These are phyloP conservation scores for Trametes meyenii DNA, from an alignment of 768 basidiomycete genomes.

Conservation along the genomic window DNA sequence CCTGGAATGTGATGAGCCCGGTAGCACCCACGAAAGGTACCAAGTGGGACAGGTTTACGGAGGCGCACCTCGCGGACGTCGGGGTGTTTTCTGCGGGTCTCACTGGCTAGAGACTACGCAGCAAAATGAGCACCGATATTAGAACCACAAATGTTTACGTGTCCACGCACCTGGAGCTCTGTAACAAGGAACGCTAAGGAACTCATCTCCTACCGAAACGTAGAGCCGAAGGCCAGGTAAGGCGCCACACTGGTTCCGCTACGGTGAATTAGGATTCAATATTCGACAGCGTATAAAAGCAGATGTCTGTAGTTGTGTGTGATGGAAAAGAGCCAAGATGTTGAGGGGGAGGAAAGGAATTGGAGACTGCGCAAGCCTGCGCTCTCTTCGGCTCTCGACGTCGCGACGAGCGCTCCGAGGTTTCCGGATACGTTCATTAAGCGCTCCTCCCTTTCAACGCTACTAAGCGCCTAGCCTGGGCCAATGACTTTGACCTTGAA, in stretches of 20 bases:
- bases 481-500: no score
- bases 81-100: conserved; percentile 88
- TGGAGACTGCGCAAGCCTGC: background rate
- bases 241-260: background rate
- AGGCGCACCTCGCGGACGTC: conserved; percentile 86
- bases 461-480: no score
- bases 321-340: background rate
- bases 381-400: background rate
- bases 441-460: no score
- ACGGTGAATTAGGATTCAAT: background rate
- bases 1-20: conserved; percentile 42
- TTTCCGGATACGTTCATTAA: background rate
- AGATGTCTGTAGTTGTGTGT: background rate
- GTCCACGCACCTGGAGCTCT: conserved; percentile 4
- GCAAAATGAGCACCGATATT: background rate
- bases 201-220: background rate
- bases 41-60: conserved; percentile 1
- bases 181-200: conserved; percentile 13
- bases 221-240: background rate
- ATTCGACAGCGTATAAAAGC: background rate
- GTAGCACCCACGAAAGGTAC: background rate
- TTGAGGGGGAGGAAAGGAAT: background rate
- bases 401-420: background rate
- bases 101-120: conserved; percentile 79
- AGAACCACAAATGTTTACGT: no score